Percentiles rank a stretch among this genome's conserved stretches.
Conservation (phyloP, 768 basidiomycete species). For the Kwoniella bestiolae region DNA sequence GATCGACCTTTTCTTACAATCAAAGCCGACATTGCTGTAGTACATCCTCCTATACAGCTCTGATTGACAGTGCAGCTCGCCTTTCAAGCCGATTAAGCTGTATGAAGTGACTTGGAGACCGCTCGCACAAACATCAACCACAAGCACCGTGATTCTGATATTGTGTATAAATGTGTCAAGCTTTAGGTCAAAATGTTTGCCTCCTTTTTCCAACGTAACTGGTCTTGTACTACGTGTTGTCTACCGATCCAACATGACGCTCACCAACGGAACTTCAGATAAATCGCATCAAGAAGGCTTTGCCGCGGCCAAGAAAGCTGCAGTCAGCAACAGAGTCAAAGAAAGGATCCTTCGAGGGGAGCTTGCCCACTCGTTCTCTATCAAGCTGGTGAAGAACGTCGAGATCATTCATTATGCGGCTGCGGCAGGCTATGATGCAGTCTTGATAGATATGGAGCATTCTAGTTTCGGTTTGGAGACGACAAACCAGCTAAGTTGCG, state of each 20-base stretch:
- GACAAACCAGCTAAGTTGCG: conserved; percentile 30
- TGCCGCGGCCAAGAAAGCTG: conserved; percentile 16
- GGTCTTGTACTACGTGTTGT: no score
- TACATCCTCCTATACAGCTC: no score
- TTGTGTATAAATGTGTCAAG: no score
- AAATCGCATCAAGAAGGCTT: conserved; percentile 1
- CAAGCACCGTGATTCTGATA: no score
- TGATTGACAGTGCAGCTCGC: no score
- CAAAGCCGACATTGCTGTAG: no score
- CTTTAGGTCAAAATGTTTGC: no score
- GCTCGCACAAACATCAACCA: no score
- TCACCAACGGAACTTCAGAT: neutral
- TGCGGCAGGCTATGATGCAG: conserved; percentile 39
- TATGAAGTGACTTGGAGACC: no score
- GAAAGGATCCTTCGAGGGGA: conserved; percentile 14
- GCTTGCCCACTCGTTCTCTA: conserved; percentile 40
- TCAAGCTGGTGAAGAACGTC: conserved; percentile 33
- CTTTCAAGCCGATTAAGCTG: no score
- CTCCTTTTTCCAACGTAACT: no score
- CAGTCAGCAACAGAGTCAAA: conserved; percentile 27
- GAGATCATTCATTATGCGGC: conserved; percentile 41
- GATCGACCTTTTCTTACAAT: no score
- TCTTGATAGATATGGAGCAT: conserved; percentile 50
- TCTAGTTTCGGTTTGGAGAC: conserved; percentile 38
- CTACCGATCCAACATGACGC: neutral